Base-by-base conservation (phyloP, 1,139 yeast genomes). In the Sugiyamaella japonica region DNA sequence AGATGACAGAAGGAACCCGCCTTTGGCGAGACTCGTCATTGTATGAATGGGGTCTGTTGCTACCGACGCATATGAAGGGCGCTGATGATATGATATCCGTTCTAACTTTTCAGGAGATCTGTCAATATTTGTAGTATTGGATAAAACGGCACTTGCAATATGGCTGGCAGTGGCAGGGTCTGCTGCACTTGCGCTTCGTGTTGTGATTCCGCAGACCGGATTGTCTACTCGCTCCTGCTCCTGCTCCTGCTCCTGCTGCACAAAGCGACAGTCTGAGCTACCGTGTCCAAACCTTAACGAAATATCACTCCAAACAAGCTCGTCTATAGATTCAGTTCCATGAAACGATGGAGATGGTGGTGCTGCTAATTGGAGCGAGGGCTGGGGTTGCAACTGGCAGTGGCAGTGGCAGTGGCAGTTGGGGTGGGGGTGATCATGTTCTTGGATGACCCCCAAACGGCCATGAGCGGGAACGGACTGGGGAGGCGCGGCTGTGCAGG, bases 1-100 rank as follows among this genome's bases (percentile, higher is more conserved):
- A 3, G 54, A 47, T 15, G 52, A 51, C 40, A 54, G 42, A 29
- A 54, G 34, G 43, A 54, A 54, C 16, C 56, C 55, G 46, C 56
- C 55, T 31, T 51, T 51, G 15, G 54, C 38, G 20, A 46, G 43
- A 44, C 50, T 41, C 15, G 56, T 48, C 56, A 48, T 52, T 16
- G 43, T 45, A 12, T 23, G 46, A 20, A 47, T 15, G 20, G 43
- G 50, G 37, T n/a, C 12, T 7, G 17, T 20, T n/a, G 32, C 41
- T 45, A 29, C 37, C 28, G 37, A 28, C 4, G 34, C 29, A 47
- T 47, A 15, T 13, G 50, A 29, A 38, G 23, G 13, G 9, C 37
- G 13, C 39, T 29, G 16, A 12, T 40, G 13, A 40, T 5, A 9
- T 40, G 34, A 29, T 29, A 29, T 29, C 3, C 3, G 34, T 10